Evolutionary conservation across 2,329 filamentous ascomycete species (phyloP).

Genomic region (Xylaria sp.): DNA sequence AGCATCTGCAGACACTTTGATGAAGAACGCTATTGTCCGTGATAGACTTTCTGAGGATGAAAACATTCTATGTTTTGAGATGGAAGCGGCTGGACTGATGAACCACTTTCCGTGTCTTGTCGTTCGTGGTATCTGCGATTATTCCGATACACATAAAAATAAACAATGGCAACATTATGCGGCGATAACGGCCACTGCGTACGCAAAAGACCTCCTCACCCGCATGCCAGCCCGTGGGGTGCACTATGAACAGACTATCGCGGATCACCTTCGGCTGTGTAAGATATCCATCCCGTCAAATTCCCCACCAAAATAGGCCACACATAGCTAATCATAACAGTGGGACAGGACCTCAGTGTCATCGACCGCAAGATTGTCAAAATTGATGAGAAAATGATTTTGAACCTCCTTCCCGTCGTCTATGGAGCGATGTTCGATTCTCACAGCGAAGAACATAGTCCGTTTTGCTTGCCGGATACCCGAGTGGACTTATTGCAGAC

Average conservation of each 20-base stretch:
- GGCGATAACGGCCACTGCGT: slow-evolving; percentile 10
- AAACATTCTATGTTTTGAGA: slow-evolving; percentile 12
- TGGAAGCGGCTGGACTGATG: slow-evolving; percentile 14
- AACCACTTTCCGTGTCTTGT: slow-evolving; percentile 5
- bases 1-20: background rate
- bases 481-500: slow-evolving; percentile 47
- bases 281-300: background rate
- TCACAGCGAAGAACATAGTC: slow-evolving; percentile 46
- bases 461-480: slow-evolving; percentile 48
- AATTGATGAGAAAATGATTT: slow-evolving; percentile 43
- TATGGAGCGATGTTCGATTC: slow-evolving; percentile 49
- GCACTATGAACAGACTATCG: background rate
- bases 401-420: slow-evolving; percentile 26
- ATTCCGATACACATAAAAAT: slow-evolving; percentile 20
- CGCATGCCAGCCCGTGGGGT: background rate
- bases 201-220: background rate
- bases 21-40: background rate
- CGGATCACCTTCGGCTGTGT: background rate
- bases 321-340: background rate
- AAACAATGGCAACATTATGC: slow-evolving; percentile 13
- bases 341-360: background rate
- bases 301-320: background rate
- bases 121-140: slow-evolving; percentile 19
- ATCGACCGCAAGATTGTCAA: background rate
- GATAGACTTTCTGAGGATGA: background rate